Conservation (phyloP, 257 asterid species). For the Hygrophila difformis region DNA sequence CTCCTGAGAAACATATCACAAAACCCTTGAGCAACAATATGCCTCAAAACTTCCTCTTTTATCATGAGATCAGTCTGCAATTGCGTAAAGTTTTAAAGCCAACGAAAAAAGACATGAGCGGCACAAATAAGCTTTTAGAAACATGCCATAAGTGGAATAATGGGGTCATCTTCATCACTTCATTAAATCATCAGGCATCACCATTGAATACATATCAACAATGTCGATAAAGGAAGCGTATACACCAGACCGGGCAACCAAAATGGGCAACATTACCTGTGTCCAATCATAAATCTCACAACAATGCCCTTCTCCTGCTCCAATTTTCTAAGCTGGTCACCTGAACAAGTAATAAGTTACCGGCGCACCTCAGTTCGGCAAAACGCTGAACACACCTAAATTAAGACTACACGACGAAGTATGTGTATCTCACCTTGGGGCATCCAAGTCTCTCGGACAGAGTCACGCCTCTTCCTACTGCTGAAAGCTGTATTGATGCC, state of each 20-base stretch:
- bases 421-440: slow-evolving; percentile 85
- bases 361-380: not conserved
- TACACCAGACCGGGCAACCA: too few relatives aligned
- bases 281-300: slow-evolving; percentile 95
- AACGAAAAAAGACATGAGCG: too few relatives aligned
- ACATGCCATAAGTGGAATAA: too few relatives aligned
- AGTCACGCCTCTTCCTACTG: slow-evolving; percentile 97
- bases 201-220: too few relatives aligned
- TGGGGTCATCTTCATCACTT: too few relatives aligned
- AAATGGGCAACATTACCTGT: too few relatives aligned
- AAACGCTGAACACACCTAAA: not conserved
- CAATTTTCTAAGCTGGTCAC: slow-evolving; percentile 70
- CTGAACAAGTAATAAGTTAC: slow-evolving; percentile 25
- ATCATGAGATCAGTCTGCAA: not conserved
- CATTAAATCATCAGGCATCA: too few relatives aligned
- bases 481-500: too few relatives aligned
- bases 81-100: too few relatives aligned
- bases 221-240: too few relatives aligned
- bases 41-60: not conserved
- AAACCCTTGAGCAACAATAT: not conserved
- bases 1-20: not conserved
- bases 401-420: not conserved
- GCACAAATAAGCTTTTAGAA: too few relatives aligned
- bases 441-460: slow-evolving; percentile 96
- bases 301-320: slow-evolving; percentile 92